A percentile compares a stretch with the other conserved stretches of the same genome.
These are phyloP conservation scores for Phialemoniopsis sp. DNA, from an alignment of 2,329 filamentous ascomycete species.

Conservation along the genomic window DNA sequence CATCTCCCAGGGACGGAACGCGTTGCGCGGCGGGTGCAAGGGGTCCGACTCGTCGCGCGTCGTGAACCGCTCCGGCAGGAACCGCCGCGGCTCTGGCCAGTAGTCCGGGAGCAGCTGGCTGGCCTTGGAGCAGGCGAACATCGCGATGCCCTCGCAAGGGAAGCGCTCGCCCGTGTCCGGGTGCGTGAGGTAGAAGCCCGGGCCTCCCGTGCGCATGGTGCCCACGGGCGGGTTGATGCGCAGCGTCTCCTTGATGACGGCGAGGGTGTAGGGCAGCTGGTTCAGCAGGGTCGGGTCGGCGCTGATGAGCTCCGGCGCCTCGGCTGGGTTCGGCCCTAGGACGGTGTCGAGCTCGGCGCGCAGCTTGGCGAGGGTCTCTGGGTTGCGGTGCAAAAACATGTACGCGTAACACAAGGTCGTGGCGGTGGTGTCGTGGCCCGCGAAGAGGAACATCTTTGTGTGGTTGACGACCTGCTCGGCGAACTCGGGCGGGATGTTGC, in stretches of 20 bases:
- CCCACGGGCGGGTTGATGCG: conserved; percentile 44
- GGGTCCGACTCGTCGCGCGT: conserved; percentile 9
- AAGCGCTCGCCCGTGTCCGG: conserved; percentile 34
- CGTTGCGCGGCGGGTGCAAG: conserved; percentile 24
- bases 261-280: conserved; percentile 44
- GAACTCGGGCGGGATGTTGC: conserved; percentile 1
- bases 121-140: conserved; percentile 13
- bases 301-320: conserved; percentile 30
- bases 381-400: conserved; percentile 12
- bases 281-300: conserved; percentile 40
- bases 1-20: conserved; percentile 49
- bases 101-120: conserved; percentile 25
- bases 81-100: conserved; percentile 30
- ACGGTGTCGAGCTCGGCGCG: conserved; percentile 29
- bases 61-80: conserved; percentile 29
- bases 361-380: conserved; percentile 13
- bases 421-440: conserved; percentile 13
- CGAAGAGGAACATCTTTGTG: conserved; percentile 5
- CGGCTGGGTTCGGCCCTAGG: conserved; percentile 35
- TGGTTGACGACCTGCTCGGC: conserved; percentile 5
- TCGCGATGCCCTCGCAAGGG: conserved; percentile 29
- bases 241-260: conserved; percentile 48
- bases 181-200: conserved; percentile 31
- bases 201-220: conserved; percentile 28
- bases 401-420: conserved; percentile 7